Evolutionary conservation across 1,284 basidiomycete genomes (phyloP), one percentile per base, ranked within the genome.

Genomic region (Fomes fomentarius): DNA sequence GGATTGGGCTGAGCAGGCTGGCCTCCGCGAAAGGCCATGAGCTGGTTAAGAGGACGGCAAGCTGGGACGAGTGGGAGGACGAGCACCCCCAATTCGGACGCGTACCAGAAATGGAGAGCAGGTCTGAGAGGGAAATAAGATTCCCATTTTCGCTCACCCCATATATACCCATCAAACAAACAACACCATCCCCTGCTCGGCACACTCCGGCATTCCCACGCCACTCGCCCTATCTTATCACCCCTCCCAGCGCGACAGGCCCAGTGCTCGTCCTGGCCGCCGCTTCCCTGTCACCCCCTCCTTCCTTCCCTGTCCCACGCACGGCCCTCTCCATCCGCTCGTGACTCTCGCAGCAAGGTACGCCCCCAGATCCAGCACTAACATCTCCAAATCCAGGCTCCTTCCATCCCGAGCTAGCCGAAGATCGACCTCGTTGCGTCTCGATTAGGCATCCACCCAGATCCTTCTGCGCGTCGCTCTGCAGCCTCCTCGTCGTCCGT

Each of bases 11-110:
- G 47, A 39, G 50, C 41, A n/a, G 48, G 54, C 45, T 53, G 53
- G 45, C 52, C 50, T 50, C 69, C 75, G 72, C 68, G 73, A 75
- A 70, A 74, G 70, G 73, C 75, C 74, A 76, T 76, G 67, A 67
- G 71, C 66, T 54, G 48, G 56, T 54, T 61, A 58, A 62, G 50
- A 51, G 57, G 52, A 50, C 37, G 42, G 52, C 51, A 53, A 47
- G 45, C 50, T 35, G 47, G 47, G 61, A 56, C 58, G 61, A 62
- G 49, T 31, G 39, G 41, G 52, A 50, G 53, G 56, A 41, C 40
- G 44, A 56, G 44, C 40, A 47, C 40, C 60, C 63, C 65, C 60
- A 61, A 66, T 63, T 45, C 56, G 52, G 58, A 57, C 56, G 57
- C 53, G 59, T 61, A 58, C 59, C 59, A 55, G 59, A 61, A 61